phyloP scores from a whole-genome alignment of 23 red algal genomes.

The Cyanidiococcus yangmingshanensis region DNA sequence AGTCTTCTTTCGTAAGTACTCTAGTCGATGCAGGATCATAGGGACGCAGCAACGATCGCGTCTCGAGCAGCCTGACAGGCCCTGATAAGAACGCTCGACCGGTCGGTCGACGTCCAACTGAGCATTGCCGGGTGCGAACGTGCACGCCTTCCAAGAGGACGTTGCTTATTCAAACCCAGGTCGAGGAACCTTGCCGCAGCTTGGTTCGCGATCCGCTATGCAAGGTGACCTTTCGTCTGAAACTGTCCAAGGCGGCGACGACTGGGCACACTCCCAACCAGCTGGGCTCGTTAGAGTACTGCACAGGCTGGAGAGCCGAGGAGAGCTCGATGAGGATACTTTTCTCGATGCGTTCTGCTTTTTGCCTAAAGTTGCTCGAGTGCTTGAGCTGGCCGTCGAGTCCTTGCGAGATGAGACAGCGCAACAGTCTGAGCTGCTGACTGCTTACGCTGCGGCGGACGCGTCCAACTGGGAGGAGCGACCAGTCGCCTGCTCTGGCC shows the following conservation, averaged over 20 bases:
- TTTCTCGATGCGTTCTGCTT: not conserved
- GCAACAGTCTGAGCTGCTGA: not conserved
- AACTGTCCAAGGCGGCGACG: no score
- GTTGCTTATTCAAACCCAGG: no score
- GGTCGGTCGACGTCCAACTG: no score
- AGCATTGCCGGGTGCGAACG: no score
- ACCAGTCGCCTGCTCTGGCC: not conserved
- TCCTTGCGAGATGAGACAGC: not conserved
- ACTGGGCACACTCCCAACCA: not conserved
- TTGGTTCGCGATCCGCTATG: no score
- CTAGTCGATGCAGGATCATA: constrained; percentile 1
- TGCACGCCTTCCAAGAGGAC: no score
- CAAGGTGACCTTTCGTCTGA: no score
- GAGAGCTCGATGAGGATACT: not conserved
- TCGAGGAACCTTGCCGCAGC: no score
- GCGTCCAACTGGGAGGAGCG: not conserved
- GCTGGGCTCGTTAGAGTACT: not conserved
- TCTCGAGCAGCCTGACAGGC: no score
- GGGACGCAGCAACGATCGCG: not conserved
- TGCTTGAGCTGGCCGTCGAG: not conserved
- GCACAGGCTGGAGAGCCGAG: not conserved
- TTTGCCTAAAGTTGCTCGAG: not conserved
- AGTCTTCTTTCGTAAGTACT: not conserved
- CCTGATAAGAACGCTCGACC: no score
- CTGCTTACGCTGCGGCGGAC: not conserved